phyloP scores from a whole-genome alignment of 2,329 filamentous ascomycete species.

The Neopestalotiopsis clavispora region DNA sequence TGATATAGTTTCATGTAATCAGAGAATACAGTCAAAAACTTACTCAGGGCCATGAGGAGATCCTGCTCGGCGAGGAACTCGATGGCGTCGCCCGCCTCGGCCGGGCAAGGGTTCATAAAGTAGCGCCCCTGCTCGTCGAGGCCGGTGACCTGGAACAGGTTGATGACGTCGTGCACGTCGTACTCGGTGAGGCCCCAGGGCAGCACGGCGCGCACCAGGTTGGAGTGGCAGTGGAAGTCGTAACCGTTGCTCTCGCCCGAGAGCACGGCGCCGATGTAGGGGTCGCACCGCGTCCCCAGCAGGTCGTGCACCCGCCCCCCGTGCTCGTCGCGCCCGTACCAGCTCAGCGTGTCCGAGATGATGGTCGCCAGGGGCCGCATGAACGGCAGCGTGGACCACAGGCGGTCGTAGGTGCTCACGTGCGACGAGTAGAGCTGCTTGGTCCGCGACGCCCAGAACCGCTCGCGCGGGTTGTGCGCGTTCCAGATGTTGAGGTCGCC shows the following conservation, averaged over 20 bases:
- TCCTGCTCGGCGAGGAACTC: conserved; percentile 85
- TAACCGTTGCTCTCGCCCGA: conserved; percentile 64
- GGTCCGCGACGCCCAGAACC: conserved; percentile 82
- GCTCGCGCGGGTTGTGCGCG: conserved; percentile 74
- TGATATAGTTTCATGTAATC: no score
- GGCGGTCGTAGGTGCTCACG: conserved; percentile 70
- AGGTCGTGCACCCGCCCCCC: conserved; percentile 78
- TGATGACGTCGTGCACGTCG: conserved; percentile 85
- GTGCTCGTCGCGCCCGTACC: conserved; percentile 65
- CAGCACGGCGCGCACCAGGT: conserved; percentile 74
- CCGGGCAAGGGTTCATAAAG: conserved; percentile 73
- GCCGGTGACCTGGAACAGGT: conserved; percentile 85
- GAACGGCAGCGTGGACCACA: conserved; percentile 81
- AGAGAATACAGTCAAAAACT: conserved; percentile 23
- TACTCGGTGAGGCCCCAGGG: conserved; percentile 71
- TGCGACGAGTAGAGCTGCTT: conserved; percentile 80
- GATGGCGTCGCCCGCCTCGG: conserved; percentile 61
- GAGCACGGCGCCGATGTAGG: conserved; percentile 79
- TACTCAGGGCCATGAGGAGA: conserved; percentile 65
- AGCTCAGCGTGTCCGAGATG: conserved; percentile 66
- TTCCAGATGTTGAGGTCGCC: conserved; percentile 87
- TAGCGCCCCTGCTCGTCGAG: conserved; percentile 74
- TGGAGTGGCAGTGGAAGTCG: conserved; percentile 85
- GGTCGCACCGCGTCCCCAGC: conserved; percentile 82
- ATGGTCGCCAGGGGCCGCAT: conserved; percentile 78